Evolutionary conservation across 345 rosid species (phyloP), one percentile per base, ranked within the genome.

Genomic region (Salix viminalis): DNA sequence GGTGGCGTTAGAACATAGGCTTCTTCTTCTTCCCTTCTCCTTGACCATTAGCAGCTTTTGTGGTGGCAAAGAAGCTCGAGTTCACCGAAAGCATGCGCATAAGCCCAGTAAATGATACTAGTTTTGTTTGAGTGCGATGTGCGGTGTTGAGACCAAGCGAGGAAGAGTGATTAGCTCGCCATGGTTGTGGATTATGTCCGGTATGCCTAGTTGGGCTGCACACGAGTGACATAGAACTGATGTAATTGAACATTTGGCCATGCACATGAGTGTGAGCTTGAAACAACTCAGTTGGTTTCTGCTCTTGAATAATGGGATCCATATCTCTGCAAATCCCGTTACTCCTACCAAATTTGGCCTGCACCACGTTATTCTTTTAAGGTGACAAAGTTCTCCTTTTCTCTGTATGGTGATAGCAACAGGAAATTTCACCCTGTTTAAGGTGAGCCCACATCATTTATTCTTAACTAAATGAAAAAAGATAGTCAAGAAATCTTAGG

Each of bases 1-100:
- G 79, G 24, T 3, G 79, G 74, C 12, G 91, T 87, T 4, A 83
- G 80, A 70, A 48, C 77, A 77, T 84, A 90, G 1, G 79, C 87
- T 67, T 74, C 82, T 4, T 32, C 34, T 32, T 65, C 71, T 50
- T 65, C 79, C 11, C 79, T 3, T 44, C 70, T 60, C 44, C 69
- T 21, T 66, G 36, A 30, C 52, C 76, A 15, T 26, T 4, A 2
- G 11, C 4, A 21, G 67, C 4, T 30, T 66, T 68, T 7, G 73
- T 75, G 6, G 67, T 36, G 1, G 76, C 67, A 41, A 88, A 88
- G 76, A 90, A 84, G 6, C 87, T 86, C 0, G 82, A 77, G 73
- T 80, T 83, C 21, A 85, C 83, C 36, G n/a, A n/a, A n/a, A 90
- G 41, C 34, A 85, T 12, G 13, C 88, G 81, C 93, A 90, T 87